Base-by-base conservation (phyloP, 2,329 filamentous ascomycete species). In the Talaromyces piceae region DNA sequence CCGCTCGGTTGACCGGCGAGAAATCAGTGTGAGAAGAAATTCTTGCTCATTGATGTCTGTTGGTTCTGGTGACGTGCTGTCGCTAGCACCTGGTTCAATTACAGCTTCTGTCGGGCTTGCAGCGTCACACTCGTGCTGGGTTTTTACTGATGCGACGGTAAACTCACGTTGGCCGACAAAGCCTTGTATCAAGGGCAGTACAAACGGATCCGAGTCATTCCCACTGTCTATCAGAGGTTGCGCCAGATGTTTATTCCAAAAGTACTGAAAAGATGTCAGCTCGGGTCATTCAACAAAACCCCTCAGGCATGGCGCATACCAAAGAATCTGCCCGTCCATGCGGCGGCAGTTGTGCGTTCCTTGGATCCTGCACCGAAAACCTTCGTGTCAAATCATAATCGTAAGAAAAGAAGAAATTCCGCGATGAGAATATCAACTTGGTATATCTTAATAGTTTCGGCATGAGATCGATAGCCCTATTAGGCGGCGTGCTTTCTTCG, bases 381-480 rank as follows among this genome's bases (percentile, higher is more conserved):
- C 79, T 83, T 51, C 85, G 80, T 0, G 93, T 97, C 47, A 98
- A 80, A 65, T 98, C 91, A 64, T 91, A 80, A 57, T 98, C 93
- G 66, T 98, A 96, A 0, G 91, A 91, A 67, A 91, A 98, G 73
- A 86, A 97, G 68, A 96, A 97, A 66, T 88, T 96, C 56, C 80
- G 79, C 0, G 86, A 90, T 1, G 87, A 84, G 63, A 96, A 91
- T 54, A 95, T 81, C 50, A 97, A 81, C 62, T 88, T 88, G 1
- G 89, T 84, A 27, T 88, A 94, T 37, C 86, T 81, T 39, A 98
- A 69, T 33, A 97, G 76, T 63, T 95, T 95, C 1, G 91, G 91
- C 9, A 95, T 74, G 27, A 97, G 70, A 33, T 75, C 76, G 50
- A 77, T 70, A 4, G 78, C 73, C 16, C 76, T 70, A 23, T 63